phyloP scores from a whole-genome alignment of 2,329 filamentous ascomycete genomes.

The Scortechinia acanthostroma region DNA sequence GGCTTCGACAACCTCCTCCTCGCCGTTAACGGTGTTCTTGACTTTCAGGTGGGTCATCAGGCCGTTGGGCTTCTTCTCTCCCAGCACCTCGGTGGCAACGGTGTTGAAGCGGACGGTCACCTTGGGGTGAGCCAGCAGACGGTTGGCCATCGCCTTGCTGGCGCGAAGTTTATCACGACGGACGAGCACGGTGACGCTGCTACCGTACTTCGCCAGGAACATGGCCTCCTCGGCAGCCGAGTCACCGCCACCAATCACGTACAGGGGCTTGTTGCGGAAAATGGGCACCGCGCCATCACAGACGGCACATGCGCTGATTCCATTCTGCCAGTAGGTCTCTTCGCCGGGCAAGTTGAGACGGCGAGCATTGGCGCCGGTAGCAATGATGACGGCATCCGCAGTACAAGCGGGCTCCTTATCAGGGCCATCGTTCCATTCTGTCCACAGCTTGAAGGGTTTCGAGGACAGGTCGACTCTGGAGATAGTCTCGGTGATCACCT shows the following conservation, averaged over 20 bases:
- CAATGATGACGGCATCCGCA: slow-evolving; percentile 85
- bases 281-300: slow-evolving; percentile 96
- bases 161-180: slow-evolving; percentile 80
- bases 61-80: slow-evolving; percentile 58
- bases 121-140: slow-evolving; percentile 78
- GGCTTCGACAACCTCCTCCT: slow-evolving; percentile 77
- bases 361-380: slow-evolving; percentile 86
- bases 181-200: slow-evolving; percentile 89
- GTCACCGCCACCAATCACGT: slow-evolving; percentile 94
- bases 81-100: slow-evolving; percentile 74
- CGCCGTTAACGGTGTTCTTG: slow-evolving; percentile 70
- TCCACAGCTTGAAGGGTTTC: slow-evolving; percentile 87
- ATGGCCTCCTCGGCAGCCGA: slow-evolving; percentile 95
- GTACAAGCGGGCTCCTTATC: slow-evolving; percentile 66
- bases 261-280: slow-evolving; percentile 90
- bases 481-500: slow-evolving; percentile 89
- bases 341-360: slow-evolving; percentile 79
- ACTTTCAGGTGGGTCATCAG: slow-evolving; percentile 83
- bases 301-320: slow-evolving; percentile 91
- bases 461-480: slow-evolving; percentile 76
- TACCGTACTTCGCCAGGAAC: slow-evolving; percentile 95
- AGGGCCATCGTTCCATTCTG: slow-evolving; percentile 69
- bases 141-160: slow-evolving; percentile 83
- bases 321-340: slow-evolving; percentile 94
- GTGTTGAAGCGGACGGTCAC: slow-evolving; percentile 83